phyloP scores from a whole-genome alignment of 2,329 filamentous ascomycete genomes.

The Penicillium sp. region DNA sequence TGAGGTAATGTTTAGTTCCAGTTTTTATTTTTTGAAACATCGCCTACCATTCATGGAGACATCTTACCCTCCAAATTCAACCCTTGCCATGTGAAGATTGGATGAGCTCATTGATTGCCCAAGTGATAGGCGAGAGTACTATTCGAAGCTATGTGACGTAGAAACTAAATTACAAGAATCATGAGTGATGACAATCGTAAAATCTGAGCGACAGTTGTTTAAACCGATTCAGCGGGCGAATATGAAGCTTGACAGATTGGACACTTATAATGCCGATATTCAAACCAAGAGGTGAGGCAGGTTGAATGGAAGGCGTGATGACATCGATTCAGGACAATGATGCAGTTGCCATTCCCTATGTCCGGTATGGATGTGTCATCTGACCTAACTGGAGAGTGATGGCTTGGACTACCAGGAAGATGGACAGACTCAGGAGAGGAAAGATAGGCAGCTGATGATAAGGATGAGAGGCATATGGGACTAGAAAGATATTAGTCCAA shows the following conservation, averaged over 20 bases:
- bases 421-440: conserved; percentile 20
- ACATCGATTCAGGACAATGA: conserved; percentile 30
- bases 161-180: too few relatives aligned
- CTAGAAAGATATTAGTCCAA: conserved; percentile 12
- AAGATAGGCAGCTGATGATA: conserved; percentile 23
- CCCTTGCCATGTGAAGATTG: not conserved
- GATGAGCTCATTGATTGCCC: not conserved
- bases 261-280: conserved; percentile 30
- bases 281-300: conserved; percentile 33
- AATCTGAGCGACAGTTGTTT: not conserved
- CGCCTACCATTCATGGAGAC: too few relatives aligned
- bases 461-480: conserved; percentile 30
- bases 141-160: too few relatives aligned
- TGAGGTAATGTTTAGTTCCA: too few relatives aligned
- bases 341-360: conserved; percentile 4
- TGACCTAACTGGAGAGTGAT: not conserved
- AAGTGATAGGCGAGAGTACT: too few relatives aligned
- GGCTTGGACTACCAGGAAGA: conserved; percentile 11
- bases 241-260: conserved; percentile 33
- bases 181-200: too few relatives aligned
- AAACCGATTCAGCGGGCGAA: conserved; percentile 8
- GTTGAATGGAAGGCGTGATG: conserved; percentile 31
- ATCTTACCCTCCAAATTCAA: too few relatives aligned
- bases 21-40: too few relatives aligned
- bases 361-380: not conserved